Base-by-base conservation (phyloP, 495 filamentous ascomycete species). In the Annulohypoxylon moriforme region DNA sequence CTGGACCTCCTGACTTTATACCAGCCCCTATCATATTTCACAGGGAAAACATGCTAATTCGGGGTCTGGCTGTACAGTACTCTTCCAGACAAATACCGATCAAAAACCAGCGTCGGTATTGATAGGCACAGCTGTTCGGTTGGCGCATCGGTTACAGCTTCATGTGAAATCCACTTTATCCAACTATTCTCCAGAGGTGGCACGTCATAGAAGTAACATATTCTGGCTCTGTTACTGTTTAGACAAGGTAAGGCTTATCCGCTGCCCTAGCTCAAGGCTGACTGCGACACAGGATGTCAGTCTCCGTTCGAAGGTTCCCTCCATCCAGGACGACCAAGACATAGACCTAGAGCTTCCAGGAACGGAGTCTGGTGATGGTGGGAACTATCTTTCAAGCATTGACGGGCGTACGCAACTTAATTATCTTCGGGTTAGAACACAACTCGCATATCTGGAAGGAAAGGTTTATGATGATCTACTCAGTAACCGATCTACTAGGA, bases 171-270 rank as follows among this genome's bases (percentile, higher is more conserved):
- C 69, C 20, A 38, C 63, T 31, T 34, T 64, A 36, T 69, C 60
- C 1, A 46, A 69, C 2, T 71, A 65, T 27, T n/a, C 77, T 4
- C 50, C 69, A 1, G 76, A 78, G 20, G 67, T 74, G 1, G 72
- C 69, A 7, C 62, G 73, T 6, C 74, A 78, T 18, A 73, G 77
- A 22, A 67, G 61, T 11, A 72, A 77, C 24, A 49, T 79, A 61
- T 79, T 79, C 55, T 79, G 77, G 77, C 64, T 79, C 47, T 72
- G 74, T 29, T 79, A 78, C 53, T 65, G 60, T 18, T 58, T 79
- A 16, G 77, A 79, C 27, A 79, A 79, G 56, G 73, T 75, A 24
- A 60, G 13, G 9, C 10, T n/a, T 20, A 31, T 14, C 9, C 14
- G 7, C 1, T 7, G 2, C 14, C 16, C 18, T 14, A 2, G 16